These are phyloP conservation scores for Daldinia sp. DNA, from an alignment of 2,329 filamentous ascomycete species.

Conservation along the genomic window DNA sequence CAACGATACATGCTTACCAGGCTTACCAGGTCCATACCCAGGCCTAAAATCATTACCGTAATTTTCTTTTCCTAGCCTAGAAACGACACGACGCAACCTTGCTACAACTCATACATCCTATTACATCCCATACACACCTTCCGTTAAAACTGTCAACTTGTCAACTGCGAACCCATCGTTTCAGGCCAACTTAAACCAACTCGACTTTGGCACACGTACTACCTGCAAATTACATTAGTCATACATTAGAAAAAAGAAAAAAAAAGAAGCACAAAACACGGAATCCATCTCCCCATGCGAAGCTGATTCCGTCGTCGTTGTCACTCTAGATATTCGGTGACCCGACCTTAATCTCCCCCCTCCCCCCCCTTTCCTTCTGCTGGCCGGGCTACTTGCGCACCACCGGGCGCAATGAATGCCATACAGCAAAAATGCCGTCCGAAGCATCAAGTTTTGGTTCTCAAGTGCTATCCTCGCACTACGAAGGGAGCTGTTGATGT, in stretches of 20 bases:
- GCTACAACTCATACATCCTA: not conserved
- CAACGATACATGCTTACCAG: conserved; percentile 13
- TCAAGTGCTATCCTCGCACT: conserved; percentile 95
- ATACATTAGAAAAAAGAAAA: no score
- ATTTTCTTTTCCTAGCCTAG: conserved; percentile 29
- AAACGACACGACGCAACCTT: conserved; percentile 30
- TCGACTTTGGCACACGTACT: not conserved
- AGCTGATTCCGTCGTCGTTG: not conserved
- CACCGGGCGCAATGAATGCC: conserved; percentile 63
- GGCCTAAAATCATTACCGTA: conserved; percentile 32
- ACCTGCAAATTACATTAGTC: not conserved
- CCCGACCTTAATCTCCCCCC: conserved; percentile 5
- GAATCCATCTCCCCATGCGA: conserved; percentile 20
- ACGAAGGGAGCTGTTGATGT: conserved; percentile 92
- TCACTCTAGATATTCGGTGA: conserved; percentile 8
- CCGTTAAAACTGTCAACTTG: not conserved
- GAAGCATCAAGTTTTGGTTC: conserved; percentile 94
- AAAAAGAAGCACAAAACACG: no score
- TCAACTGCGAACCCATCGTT: not conserved
- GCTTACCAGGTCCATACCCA: no score
- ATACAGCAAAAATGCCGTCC: conserved; percentile 78
- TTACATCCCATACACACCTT: not conserved
- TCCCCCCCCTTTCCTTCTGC: conserved; percentile 14
- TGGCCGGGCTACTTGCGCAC: conserved; percentile 31
- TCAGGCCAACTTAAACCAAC: not conserved